A percentile compares a stretch with the other conserved stretches of the same genome.
Evolutionary conservation across 495 filamentous ascomycete species (phyloP).

Genomic region (Penicillium waksmanii): DNA sequence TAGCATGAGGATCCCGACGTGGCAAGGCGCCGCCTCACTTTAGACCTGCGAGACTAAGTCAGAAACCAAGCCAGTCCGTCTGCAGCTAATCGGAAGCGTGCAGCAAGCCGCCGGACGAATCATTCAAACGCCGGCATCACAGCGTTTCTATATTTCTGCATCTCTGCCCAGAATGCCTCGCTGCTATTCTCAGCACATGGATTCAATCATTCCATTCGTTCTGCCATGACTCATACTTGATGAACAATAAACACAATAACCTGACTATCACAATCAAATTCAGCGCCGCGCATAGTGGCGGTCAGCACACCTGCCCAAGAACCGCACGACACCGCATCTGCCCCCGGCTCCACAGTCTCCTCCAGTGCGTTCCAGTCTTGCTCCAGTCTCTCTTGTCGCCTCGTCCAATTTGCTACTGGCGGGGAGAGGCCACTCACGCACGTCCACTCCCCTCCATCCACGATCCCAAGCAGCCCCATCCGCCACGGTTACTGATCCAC

Average conservation of each 20-base stretch:
- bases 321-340: slow-evolving; percentile 1
- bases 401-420: slow-evolving; percentile 7
- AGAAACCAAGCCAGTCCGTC: slow-evolving; percentile 2
- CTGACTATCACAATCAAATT: not conserved
- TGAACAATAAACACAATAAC: not conserved
- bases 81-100: slow-evolving; percentile 16
- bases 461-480: slow-evolving; percentile 7
- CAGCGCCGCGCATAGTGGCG: slow-evolving; percentile 19
- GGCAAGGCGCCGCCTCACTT: slow-evolving; percentile 21
- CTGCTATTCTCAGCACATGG: not conserved
- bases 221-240: not conserved
- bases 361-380: not conserved
- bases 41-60: not conserved
- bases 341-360: slow-evolving; percentile 5
- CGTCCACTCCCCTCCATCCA: slow-evolving; percentile 20
- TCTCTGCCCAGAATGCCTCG: slow-evolving; percentile 6
- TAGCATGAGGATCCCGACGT: slow-evolving; percentile 2
- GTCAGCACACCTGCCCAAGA: slow-evolving; percentile 22
- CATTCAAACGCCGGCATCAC: not conserved
- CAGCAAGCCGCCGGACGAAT: slow-evolving; percentile 8
- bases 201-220: not conserved
- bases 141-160: slow-evolving; percentile 7
- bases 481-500: slow-evolving; percentile 12
- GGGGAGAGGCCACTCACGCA: not conserved
- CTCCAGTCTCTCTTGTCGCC: not conserved